phyloP scores from a whole-genome alignment of 139 green algal genomes.

The Eudorina sp. region DNA sequence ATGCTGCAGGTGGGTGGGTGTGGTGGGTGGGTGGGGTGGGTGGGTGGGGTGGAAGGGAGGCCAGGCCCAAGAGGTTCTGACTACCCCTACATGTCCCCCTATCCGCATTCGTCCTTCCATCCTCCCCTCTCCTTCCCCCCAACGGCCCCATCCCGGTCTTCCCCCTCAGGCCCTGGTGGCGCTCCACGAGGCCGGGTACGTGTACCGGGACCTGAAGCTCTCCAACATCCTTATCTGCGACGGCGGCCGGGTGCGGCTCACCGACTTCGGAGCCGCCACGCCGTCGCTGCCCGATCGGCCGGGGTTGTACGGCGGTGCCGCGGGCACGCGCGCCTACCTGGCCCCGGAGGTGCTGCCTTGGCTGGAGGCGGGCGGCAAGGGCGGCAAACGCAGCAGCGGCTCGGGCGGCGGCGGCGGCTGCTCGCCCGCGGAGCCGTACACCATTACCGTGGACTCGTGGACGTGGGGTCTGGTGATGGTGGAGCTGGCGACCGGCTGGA shows the following conservation, averaged over 20 bases:
- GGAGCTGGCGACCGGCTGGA: slow-evolving; percentile 40
- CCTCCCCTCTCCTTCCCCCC: too few species aligned
- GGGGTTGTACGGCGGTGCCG: slow-evolving; percentile 10
- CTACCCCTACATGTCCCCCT: not conserved
- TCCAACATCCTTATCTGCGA: slow-evolving; percentile 40
- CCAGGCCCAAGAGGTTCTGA: not conserved
- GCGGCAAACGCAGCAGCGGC: slow-evolving; percentile 3
- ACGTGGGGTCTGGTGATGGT: slow-evolving; percentile 37
- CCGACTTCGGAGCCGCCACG: slow-evolving; percentile 34
- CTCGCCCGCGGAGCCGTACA: not conserved
- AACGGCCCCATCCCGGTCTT: too few species aligned
- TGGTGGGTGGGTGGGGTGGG: not conserved
- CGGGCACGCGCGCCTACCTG: slow-evolving; percentile 34
- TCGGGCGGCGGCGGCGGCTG: not conserved
- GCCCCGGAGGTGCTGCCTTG: slow-evolving; percentile 39
- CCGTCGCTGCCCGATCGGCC: not conserved
- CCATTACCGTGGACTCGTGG: slow-evolving; percentile 7
- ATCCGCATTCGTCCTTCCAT: not conserved
- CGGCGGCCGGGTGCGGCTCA: slow-evolving; percentile 14
- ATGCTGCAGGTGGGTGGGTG: slow-evolving; percentile 24
- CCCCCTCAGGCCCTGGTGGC: slow-evolving; percentile 16
- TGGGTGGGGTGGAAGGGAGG: not conserved
- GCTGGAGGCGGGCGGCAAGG: not conserved
- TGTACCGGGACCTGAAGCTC: slow-evolving; percentile 46
- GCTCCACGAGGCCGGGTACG: slow-evolving; percentile 18